Conservation (phyloP, 1,284 basidiomycete genomes). For the Ustilago shanxiensis region DNA sequence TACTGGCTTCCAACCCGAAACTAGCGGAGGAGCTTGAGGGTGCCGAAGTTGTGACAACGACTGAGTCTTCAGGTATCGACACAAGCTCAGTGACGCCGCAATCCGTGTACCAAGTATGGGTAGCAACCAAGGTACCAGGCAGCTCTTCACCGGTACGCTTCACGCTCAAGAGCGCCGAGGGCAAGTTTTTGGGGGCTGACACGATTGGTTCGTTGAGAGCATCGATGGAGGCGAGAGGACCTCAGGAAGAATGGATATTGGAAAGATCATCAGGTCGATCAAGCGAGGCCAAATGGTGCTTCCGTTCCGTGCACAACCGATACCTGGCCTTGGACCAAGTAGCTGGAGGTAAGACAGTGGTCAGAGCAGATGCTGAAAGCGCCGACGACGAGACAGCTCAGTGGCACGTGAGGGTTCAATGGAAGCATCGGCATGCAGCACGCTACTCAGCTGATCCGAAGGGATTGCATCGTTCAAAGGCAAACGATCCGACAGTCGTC, state of each 20-base stretch:
- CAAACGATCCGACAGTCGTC: constrained; percentile 37
- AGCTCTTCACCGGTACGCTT: constrained; percentile 36
- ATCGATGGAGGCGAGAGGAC: constrained; percentile 58
- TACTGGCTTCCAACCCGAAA: constrained; percentile 32
- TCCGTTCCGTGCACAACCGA: constrained; percentile 49
- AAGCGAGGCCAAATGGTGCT: constrained; percentile 9
- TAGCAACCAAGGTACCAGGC: constrained; percentile 49
- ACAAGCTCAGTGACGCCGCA: constrained; percentile 36
- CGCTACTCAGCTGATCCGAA: constrained; percentile 24
- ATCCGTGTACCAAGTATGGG: constrained; percentile 65
- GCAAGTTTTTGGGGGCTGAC: constrained; percentile 59
- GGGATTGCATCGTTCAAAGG: constrained; percentile 4
- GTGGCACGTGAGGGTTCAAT: constrained; percentile 59
- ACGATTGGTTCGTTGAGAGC: constrained; percentile 48
- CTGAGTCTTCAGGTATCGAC: constrained; percentile 1
- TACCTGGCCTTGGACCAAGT: constrained; percentile 52
- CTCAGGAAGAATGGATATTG: constrained; percentile 63
- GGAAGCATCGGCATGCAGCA: constrained; percentile 60
- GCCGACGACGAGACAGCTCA: constrained; percentile 11
- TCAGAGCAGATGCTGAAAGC: constrained; percentile 51
- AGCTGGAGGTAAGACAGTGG: constrained; percentile 41
- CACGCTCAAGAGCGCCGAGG: constrained; percentile 61
- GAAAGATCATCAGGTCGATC: not conserved
- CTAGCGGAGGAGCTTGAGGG: constrained; percentile 43
- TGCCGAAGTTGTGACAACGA: constrained; percentile 31